Conservation (phyloP, 2,329 filamentous ascomycete genomes). For the Microsporum audouinii region DNA sequence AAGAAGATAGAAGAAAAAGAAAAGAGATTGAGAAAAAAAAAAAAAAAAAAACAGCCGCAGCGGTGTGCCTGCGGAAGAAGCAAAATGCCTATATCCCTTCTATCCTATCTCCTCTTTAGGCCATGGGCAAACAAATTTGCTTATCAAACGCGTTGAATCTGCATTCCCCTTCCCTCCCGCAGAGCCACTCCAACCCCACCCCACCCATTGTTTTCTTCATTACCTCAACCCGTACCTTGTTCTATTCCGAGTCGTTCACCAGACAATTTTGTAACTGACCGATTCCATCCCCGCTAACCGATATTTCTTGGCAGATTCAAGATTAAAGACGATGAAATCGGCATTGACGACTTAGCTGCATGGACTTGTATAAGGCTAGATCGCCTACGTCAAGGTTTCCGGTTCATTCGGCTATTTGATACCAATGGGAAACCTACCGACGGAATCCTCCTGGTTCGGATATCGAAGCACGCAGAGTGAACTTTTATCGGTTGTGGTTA, state of each 20-base stretch:
- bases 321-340: conserved; percentile 74
- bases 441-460: conserved; percentile 61
- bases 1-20: neutral
- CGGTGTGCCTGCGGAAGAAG: neutral
- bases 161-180: neutral
- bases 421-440: conserved; percentile 52
- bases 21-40: neutral
- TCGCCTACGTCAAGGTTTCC: conserved; percentile 60
- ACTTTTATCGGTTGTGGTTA: neutral
- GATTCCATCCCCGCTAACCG: neutral
- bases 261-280: neutral
- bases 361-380: conserved; percentile 87
- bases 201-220: neutral
- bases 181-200: neutral
- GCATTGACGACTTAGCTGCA: conserved; percentile 64
- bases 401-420: conserved; percentile 67
- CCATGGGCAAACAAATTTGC: neutral
- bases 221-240: neutral
- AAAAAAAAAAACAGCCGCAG: neutral
- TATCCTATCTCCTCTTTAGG: neutral
- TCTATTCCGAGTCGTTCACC: neutral
- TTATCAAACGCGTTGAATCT: neutral
- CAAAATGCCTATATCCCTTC: neutral
- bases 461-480: conserved; percentile 45
- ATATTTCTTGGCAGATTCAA: conserved; percentile 50